Evolutionary conservation across 805 yeast species (phyloP).

Genomic region (Ogataea dorogensis): DNA sequence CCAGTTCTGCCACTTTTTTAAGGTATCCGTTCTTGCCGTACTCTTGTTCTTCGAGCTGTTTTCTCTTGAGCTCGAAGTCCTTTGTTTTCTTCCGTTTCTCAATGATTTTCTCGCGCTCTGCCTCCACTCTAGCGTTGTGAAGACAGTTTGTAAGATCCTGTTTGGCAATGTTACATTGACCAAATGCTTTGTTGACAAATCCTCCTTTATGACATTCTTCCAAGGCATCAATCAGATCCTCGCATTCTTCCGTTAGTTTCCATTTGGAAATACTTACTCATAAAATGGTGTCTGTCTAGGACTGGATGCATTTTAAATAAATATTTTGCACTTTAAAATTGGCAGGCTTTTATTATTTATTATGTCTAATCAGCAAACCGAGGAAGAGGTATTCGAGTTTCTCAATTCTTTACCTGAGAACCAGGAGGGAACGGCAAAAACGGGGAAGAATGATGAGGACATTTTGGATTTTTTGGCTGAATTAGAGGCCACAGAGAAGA

Average conservation of each 20-base stretch:
- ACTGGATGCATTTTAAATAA: constrained; percentile 31
- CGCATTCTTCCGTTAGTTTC: constrained; percentile 51
- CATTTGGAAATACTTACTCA: constrained; percentile 27
- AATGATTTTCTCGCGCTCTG: constrained; percentile 54
- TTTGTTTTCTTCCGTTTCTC: constrained; percentile 57
- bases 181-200: constrained; percentile 67
- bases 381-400: constrained; percentile 74
- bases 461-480: constrained; percentile 63
- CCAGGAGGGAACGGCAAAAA: constrained; percentile 19
- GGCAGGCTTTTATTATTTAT: constrained; percentile 1
- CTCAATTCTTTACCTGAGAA: constrained; percentile 74
- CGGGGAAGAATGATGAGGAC: constrained; percentile 47
- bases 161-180: constrained; percentile 81
- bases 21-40: constrained; percentile 75
- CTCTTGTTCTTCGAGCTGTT: constrained; percentile 68
- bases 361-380: constrained; percentile 34
- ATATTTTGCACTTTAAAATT: constrained; percentile 5
- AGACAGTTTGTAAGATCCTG: constrained; percentile 77
- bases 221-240: constrained; percentile 77
- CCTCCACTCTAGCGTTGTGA: constrained; percentile 68
- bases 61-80: constrained; percentile 54
- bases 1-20: constrained; percentile 60
- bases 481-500: constrained; percentile 58
- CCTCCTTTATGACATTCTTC: constrained; percentile 83
- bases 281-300: constrained; percentile 31